Percentiles rank a stretch among this genome's conserved stretches.
phyloP scores from a whole-genome alignment of 805 yeast genomes.

The Sugiyamaella americana region DNA sequence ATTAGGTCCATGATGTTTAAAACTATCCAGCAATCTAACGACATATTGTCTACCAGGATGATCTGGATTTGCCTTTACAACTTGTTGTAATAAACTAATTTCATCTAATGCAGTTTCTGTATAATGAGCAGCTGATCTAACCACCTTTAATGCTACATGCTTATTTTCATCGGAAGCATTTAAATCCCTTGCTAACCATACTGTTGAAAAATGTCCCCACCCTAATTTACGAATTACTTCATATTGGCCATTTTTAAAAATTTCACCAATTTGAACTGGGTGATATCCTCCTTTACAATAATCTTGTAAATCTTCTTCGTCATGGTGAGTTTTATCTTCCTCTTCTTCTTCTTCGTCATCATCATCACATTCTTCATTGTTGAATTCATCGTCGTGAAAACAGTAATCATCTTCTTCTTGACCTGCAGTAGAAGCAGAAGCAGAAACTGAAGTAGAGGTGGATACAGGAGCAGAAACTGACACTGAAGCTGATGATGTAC shows the following conservation, averaged over 20 bases:
- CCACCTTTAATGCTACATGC: slow-evolving; percentile 93
- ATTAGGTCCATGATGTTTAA: slow-evolving; percentile 81
- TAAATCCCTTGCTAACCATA: slow-evolving; percentile 75
- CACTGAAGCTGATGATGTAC: neutral
- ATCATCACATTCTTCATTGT: slow-evolving; percentile 2
- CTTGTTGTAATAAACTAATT: slow-evolving; percentile 64
- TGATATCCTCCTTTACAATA: slow-evolving; percentile 94
- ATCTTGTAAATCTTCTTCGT: slow-evolving; percentile 79
- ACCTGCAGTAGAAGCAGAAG: neutral
- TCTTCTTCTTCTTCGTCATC: slow-evolving; percentile 11
- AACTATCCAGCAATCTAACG: slow-evolving; percentile 74
- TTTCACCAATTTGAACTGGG: slow-evolving; percentile 86
- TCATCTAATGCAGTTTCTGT: slow-evolving; percentile 95
- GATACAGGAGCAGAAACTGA: neutral
- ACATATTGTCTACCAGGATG: slow-evolving; percentile 83
- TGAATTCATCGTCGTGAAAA: slow-evolving; percentile 1
- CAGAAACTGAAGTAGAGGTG: neutral
- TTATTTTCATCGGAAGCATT: slow-evolving; percentile 41
- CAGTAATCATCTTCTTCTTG: slow-evolving; percentile 2
- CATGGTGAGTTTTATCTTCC: slow-evolving; percentile 15
- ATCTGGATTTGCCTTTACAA: slow-evolving; percentile 52
- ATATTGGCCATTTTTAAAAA: slow-evolving; percentile 69
- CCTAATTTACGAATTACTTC: slow-evolving; percentile 84
- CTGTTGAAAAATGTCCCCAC: slow-evolving; percentile 98
- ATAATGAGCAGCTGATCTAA: slow-evolving; percentile 83